A percentile compares a stretch with the other conserved stretches of the same genome.
Evolutionary conservation across 495 filamentous ascomycete genomes (phyloP).

Genomic region (Penicillium antarcticum): DNA sequence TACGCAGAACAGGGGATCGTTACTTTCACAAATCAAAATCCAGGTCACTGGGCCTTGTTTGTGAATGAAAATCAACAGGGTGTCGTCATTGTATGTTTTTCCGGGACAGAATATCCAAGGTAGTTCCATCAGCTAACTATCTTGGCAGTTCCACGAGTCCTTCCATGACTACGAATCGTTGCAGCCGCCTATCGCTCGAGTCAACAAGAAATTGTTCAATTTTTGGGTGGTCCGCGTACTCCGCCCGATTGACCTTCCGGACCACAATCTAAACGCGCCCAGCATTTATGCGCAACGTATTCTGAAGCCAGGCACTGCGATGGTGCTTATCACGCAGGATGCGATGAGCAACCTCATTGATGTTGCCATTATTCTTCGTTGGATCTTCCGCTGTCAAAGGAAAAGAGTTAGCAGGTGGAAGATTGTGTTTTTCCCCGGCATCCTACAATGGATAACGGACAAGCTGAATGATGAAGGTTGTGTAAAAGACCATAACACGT

Average conservation of each 20-base stretch:
- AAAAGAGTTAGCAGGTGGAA: slow-evolving; percentile 32
- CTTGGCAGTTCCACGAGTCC: slow-evolving; percentile 38
- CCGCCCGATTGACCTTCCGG: slow-evolving; percentile 16
- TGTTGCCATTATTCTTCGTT: slow-evolving; percentile 51
- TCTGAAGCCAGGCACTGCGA: slow-evolving; percentile 55
- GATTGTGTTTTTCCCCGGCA: slow-evolving; percentile 37
- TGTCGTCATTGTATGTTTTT: slow-evolving; percentile 39
- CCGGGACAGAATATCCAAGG: neutral
- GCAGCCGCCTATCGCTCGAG: slow-evolving; percentile 19
- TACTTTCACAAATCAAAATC: slow-evolving; percentile 26
- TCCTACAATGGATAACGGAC: slow-evolving; percentile 36
- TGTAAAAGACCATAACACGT: slow-evolving; percentile 1
- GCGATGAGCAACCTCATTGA: slow-evolving; percentile 50
- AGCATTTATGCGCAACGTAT: slow-evolving; percentile 27
- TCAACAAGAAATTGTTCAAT: slow-evolving; percentile 18
- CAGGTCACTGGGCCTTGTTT: slow-evolving; percentile 41
- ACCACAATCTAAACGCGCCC: slow-evolving; percentile 17
- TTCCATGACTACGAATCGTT: slow-evolving; percentile 28
- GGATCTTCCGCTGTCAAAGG: slow-evolving; percentile 42
- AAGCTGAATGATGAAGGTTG: slow-evolving; percentile 8
- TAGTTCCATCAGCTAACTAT: slow-evolving; percentile 7
- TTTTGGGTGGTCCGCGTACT: slow-evolving; percentile 40
- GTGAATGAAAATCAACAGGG: slow-evolving; percentile 26
- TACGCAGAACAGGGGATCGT: slow-evolving; percentile 17
- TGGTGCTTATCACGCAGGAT: slow-evolving; percentile 60